A percentile compares a stretch with the other conserved stretches of the same genome.
phyloP scores from a whole-genome alignment of 768 basidiomycete genomes.

The Naganishia vaughanmartiniae region DNA sequence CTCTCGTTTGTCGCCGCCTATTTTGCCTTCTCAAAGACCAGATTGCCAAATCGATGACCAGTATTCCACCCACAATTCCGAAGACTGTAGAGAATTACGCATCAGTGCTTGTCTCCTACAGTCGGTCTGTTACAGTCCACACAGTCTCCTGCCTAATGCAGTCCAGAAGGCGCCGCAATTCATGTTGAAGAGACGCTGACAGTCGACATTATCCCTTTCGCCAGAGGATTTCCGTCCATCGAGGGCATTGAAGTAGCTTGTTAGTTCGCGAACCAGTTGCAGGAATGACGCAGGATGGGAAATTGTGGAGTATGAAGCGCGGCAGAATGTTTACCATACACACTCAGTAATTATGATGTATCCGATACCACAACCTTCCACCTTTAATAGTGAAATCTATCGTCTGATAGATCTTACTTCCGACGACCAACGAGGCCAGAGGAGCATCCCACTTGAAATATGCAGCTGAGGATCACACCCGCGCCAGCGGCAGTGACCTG shows the following conservation, averaged over 20 bases:
- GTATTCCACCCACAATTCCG: background rate
- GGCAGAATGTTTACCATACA: too few species aligned
- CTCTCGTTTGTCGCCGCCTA: background rate
- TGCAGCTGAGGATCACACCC: background rate
- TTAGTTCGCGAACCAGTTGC: too few species aligned
- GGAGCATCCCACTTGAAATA: too few species aligned
- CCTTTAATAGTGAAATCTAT: too few species aligned
- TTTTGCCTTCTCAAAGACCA: background rate
- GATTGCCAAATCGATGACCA: background rate
- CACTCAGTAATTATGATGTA: too few species aligned
- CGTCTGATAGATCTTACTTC: too few species aligned
- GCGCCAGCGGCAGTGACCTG: background rate
- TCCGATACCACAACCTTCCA: too few species aligned
- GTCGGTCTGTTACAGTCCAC: too few species aligned
- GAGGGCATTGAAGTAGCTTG: background rate
- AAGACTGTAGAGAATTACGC: background rate
- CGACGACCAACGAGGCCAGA: too few species aligned
- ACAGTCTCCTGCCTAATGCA: background rate
- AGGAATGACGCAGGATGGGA: too few species aligned
- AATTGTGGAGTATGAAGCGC: too few species aligned
- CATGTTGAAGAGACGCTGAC: slow-evolving; percentile 10
- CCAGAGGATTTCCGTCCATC: background rate
- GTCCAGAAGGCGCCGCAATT: slow-evolving; percentile 15
- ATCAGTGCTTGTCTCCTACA: background rate
- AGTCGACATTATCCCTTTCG: slow-evolving; percentile 5